phyloP scores from a whole-genome alignment of 345 rosid species.

The Brassica napus region DNA sequence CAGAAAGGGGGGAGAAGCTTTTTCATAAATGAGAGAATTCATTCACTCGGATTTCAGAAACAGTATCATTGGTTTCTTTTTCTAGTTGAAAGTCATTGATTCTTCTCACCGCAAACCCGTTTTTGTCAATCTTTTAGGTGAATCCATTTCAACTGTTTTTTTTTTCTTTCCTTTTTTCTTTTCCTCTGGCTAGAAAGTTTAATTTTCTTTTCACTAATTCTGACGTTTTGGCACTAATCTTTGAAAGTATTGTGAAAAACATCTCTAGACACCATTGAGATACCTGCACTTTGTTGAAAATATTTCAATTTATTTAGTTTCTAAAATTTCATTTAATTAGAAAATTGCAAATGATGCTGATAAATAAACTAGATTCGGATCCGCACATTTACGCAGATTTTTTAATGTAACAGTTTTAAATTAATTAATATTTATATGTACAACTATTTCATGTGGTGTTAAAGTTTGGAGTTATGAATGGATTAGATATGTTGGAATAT shows the following conservation, averaged over 20 bases:
- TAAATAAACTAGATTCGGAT: no score
- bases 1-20: conserved; percentile 31
- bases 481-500: neutral
- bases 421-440: neutral
- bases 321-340: no score
- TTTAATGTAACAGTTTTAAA: no score
- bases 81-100: conserved; percentile 46
- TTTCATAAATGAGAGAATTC: conserved; percentile 47
- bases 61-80: conserved; percentile 28
- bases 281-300: neutral
- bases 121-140: neutral
- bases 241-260: neutral
- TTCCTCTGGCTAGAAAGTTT: neutral
- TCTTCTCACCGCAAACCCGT: conserved; percentile 33
- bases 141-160: neutral
- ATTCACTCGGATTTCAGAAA: conserved; percentile 20
- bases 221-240: neutral
- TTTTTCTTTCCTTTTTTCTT: neutral
- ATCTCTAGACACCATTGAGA: neutral
- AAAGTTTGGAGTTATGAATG: neutral
- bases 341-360: no score
- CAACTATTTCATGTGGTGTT: neutral
- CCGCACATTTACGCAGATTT: no score
- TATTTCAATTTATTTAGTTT: no score
- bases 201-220: neutral